These are phyloP conservation scores for Oenanthe javanica DNA, from an alignment of 140 eudicot species.

Conservation along the genomic window DNA sequence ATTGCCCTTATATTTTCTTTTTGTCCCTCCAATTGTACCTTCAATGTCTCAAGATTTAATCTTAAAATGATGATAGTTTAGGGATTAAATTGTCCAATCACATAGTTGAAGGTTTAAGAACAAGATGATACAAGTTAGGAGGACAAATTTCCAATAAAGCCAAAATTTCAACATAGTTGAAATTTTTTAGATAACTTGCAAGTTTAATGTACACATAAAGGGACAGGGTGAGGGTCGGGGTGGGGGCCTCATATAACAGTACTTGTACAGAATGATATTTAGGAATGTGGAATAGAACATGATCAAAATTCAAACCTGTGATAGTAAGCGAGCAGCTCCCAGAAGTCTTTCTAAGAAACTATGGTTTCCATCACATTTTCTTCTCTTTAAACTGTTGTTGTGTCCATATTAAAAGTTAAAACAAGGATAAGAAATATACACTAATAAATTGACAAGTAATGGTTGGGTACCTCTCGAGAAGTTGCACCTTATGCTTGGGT, in stretches of 20 bases:
- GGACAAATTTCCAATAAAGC: too few relatives aligned
- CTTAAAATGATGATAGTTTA: too few relatives aligned
- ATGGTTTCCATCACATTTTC: conserved; percentile 41
- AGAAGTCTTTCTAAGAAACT: conserved; percentile 54
- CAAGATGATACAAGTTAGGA: too few relatives aligned
- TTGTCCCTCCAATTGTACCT: too few relatives aligned
- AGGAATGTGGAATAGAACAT: background rate
- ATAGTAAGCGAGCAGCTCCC: conserved; percentile 66
- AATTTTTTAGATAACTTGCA: too few relatives aligned
- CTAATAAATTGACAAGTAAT: background rate
- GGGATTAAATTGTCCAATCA: too few relatives aligned
- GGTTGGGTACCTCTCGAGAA: conserved; percentile 56
- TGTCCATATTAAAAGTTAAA: background rate
- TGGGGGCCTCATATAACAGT: background rate
- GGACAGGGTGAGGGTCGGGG: too few relatives aligned
- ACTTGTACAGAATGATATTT: background rate
- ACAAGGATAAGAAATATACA: background rate
- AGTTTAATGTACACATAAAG: background rate
- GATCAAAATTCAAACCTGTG: conserved; percentile 64
- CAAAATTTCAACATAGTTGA: too few relatives aligned
- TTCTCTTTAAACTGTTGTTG: conserved; percentile 60
- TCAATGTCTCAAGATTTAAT: too few relatives aligned
- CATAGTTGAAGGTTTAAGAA: too few relatives aligned
- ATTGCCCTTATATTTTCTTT: too few relatives aligned
- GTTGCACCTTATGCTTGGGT: conserved; percentile 74